Conservation (phyloP, 163 green algal species). For the Prototheca cutis region DNA sequence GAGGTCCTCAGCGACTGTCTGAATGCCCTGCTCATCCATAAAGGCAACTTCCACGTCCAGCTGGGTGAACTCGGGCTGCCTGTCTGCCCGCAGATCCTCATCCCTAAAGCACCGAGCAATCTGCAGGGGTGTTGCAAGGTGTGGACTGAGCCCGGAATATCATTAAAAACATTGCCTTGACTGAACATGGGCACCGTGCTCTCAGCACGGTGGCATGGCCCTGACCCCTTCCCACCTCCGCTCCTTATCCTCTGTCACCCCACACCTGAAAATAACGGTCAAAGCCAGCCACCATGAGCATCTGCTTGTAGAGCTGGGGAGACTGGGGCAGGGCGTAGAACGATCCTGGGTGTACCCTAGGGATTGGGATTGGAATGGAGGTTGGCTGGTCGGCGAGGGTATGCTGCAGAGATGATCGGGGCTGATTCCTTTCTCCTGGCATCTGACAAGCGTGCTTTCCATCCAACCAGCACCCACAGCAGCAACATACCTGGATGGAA, state of each 20-base stretch:
- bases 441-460: too few relatives aligned
- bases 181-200: too few relatives aligned
- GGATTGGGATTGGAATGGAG: too few relatives aligned
- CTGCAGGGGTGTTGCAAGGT: slow-evolving; percentile 29
- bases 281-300: slow-evolving; percentile 91
- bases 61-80: slow-evolving; percentile 98
- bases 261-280: slow-evolving; percentile 94
- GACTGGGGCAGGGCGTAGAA: slow-evolving; percentile 94
- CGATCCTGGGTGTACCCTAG: slow-evolving; percentile 50
- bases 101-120: slow-evolving; percentile 88
- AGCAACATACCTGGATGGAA: slow-evolving; percentile 67
- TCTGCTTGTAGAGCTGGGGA: slow-evolving; percentile 98
- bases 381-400: too few relatives aligned
- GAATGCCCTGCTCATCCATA: slow-evolving; percentile 68
- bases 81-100: slow-evolving; percentile 88
- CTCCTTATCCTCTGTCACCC: too few relatives aligned
- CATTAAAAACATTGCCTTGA: too few relatives aligned
- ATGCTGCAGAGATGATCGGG: too few relatives aligned
- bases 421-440: too few relatives aligned
- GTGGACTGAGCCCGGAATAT: too few relatives aligned
- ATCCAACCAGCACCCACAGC: too few relatives aligned
- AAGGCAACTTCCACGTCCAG: slow-evolving; percentile 95
- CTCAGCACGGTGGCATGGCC: too few relatives aligned
- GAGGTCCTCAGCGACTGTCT: slow-evolving; percentile 77
- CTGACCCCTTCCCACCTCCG: too few relatives aligned